A percentile compares a stretch with the other conserved stretches of the same genome.
phyloP scores from a whole-genome alignment of 768 basidiomycete species.

The Tricholomella constricta region DNA sequence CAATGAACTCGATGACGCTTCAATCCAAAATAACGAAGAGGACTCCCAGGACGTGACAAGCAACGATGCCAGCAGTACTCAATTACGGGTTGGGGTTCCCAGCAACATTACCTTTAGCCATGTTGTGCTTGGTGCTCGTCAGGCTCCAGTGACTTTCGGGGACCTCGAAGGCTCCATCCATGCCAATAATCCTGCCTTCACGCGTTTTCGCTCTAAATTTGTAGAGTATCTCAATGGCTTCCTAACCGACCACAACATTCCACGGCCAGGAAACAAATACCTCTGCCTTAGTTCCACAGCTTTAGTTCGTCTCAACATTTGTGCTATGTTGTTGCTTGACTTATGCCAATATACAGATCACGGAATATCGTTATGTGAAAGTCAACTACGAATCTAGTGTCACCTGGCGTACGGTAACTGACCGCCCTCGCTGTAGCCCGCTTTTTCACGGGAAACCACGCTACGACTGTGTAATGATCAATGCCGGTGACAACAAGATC shows the following conservation, averaged over 20 bases:
- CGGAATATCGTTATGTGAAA: conserved; percentile 23
- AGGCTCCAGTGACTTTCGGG: neutral
- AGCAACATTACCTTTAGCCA: neutral
- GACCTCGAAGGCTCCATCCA: neutral
- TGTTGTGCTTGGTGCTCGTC: neutral
- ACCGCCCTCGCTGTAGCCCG: conserved; percentile 32
- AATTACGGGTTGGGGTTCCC: no score
- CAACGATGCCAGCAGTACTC: no score
- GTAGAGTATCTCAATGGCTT: neutral
- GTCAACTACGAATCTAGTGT: conserved; percentile 26
- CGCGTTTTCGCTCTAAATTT: neutral
- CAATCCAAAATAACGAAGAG: neutral
- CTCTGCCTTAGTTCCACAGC: no score
- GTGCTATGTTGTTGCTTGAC: no score
- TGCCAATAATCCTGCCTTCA: neutral
- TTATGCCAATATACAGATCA: conserved; percentile 19
- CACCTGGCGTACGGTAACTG: conserved; percentile 25
- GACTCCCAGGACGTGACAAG: neutral
- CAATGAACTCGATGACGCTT: neutral
- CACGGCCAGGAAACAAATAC: no score
- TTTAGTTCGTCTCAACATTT: neutral
- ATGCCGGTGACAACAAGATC: neutral
- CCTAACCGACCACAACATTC: neutral
- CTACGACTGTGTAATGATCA: conserved; percentile 18
- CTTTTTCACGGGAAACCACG: conserved; percentile 22